These are phyloP conservation scores for Kurtzmaniella natalensis DNA, from an alignment of 1,139 yeast genomes.

Conservation along the genomic window DNA sequence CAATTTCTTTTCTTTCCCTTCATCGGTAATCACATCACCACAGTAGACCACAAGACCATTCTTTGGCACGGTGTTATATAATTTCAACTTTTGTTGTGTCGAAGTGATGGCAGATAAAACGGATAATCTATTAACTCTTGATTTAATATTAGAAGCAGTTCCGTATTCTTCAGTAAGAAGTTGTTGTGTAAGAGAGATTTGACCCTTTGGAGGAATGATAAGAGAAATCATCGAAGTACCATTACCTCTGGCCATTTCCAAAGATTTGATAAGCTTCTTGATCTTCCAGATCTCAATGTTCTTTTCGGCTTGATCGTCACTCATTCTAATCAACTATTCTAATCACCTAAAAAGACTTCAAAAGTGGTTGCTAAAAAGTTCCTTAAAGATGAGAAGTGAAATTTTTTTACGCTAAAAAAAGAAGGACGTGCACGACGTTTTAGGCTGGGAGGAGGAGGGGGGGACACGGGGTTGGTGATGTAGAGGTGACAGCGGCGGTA, in stretches of 20 bases:
- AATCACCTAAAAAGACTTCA: background rate
- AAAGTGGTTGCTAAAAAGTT: background rate
- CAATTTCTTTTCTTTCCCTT: conserved; percentile 94
- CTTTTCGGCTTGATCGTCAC: conserved; percentile 69
- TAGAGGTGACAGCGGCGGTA: too few relatives aligned
- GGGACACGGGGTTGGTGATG: too few relatives aligned
- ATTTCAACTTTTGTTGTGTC: conserved; percentile 91
- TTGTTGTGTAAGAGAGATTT: conserved; percentile 80
- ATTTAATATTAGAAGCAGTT: conserved; percentile 95
- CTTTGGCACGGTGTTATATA: conserved; percentile 84
- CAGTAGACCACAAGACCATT: conserved; percentile 95
- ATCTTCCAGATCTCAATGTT: conserved; percentile 99
- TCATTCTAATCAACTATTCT: conserved; percentile 6
- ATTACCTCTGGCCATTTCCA: conserved; percentile 91
- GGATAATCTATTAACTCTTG: conserved; percentile 92
- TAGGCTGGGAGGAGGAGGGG: background rate
- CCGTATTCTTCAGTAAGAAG: conserved; percentile 98
- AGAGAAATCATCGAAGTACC: conserved; percentile 98
- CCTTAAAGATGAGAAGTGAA: conserved; percentile 1
- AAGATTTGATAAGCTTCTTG: conserved; percentile 82
- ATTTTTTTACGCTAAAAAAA: background rate
- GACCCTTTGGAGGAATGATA: conserved; percentile 93
- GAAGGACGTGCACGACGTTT: background rate
- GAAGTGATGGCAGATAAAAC: conserved; percentile 96
- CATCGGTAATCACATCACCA: conserved; percentile 96